A percentile compares a stretch with the other conserved stretches of the same genome.
phyloP scores from a whole-genome alignment of 1,139 yeast species.

The Geotrichum citri-aurantii region DNA sequence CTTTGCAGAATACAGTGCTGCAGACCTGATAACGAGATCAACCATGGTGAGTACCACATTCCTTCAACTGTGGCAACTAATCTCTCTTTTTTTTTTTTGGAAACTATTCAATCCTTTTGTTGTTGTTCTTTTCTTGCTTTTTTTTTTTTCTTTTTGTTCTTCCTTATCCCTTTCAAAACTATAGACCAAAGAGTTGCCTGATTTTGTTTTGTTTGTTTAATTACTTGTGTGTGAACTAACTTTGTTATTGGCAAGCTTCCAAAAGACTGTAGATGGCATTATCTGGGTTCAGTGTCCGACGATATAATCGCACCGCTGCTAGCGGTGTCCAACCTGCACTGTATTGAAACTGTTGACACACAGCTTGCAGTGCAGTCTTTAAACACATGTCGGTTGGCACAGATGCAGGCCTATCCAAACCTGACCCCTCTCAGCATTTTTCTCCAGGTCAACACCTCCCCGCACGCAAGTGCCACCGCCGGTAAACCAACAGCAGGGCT shows the following conservation, averaged over 20 bases:
- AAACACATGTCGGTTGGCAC: conserved; percentile 39
- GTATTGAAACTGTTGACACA: conserved; percentile 83
- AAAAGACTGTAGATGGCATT: conserved; percentile 89
- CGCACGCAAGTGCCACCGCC: background rate
- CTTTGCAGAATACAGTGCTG: conserved; percentile 97
- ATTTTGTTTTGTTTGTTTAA: background rate
- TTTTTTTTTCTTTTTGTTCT: background rate
- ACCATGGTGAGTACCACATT: conserved; percentile 21
- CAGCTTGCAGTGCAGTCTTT: conserved; percentile 76
- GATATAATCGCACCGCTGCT: conserved; percentile 82
- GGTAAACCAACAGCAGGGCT: background rate
- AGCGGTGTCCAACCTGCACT: conserved; percentile 61
- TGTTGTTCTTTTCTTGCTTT: no score
- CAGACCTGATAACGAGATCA: conserved; percentile 74
- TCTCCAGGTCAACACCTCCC: conserved; percentile 85
- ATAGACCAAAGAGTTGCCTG: no score
- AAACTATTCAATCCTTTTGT: no score
- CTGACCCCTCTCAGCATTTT: conserved; percentile 41
- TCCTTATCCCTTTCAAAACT: no score
- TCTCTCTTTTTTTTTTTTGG: no score
- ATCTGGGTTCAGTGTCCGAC: conserved; percentile 86
- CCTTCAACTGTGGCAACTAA: background rate
- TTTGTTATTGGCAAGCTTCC: conserved; percentile 48
- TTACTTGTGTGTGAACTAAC: background rate
- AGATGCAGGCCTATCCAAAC: background rate